Conservation (phyloP, 768 basidiomycete species). For the Kwoniella botswanensis region DNA sequence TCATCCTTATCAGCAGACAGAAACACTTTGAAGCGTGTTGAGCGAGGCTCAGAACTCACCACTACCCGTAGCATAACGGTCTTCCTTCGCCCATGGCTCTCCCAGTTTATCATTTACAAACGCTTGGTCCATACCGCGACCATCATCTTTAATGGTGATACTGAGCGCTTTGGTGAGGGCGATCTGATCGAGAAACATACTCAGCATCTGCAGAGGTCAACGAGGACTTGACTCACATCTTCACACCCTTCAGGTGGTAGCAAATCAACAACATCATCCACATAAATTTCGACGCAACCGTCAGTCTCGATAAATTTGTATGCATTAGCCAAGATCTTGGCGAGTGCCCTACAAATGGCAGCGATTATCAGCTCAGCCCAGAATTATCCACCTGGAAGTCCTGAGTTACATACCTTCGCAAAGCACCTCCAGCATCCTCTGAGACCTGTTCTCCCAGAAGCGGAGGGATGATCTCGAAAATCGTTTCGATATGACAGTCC, state of each 20-base stretch:
- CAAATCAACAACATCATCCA: conserved; percentile 40
- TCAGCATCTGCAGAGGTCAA: background rate
- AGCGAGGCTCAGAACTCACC: conserved; percentile 17
- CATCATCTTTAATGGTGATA: conserved; percentile 51
- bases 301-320: conserved; percentile 52
- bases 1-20: too few species aligned
- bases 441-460: conserved; percentile 45
- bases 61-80: conserved; percentile 44
- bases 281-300: conserved; percentile 52
- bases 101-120: conserved; percentile 41
- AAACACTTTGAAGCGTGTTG: too few species aligned
- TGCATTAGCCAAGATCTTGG: conserved; percentile 50
- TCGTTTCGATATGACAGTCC: conserved; percentile 40
- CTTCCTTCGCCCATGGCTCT: conserved; percentile 52
- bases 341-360: conserved; percentile 32
- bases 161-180: conserved; percentile 37
- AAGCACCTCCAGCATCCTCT: conserved; percentile 51
- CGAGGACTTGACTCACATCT: conserved; percentile 28
- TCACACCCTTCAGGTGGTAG: conserved; percentile 46
- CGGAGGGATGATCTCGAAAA: conserved; percentile 53
- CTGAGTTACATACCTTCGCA: conserved; percentile 36
- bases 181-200: conserved; percentile 16
- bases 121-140: conserved; percentile 37
- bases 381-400: too few species aligned
- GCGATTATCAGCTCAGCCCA: background rate